These are phyloP conservation scores for Calonectria naviculata DNA, from an alignment of 2,329 filamentous ascomycete species.

Conservation along the genomic window DNA sequence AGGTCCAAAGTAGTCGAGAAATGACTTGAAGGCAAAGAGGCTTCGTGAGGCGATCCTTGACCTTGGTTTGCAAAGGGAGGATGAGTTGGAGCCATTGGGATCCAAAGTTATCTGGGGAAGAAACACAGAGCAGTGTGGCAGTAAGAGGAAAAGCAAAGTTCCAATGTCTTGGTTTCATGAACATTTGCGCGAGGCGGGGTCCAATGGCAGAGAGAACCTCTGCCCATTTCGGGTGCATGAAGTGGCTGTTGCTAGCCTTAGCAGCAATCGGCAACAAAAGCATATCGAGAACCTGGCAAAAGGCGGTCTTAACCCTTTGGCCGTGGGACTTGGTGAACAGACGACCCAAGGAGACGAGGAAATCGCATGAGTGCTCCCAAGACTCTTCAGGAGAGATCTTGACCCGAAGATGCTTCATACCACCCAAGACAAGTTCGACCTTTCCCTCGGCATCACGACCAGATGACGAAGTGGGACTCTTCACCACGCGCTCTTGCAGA, in stretches of 20 bases:
- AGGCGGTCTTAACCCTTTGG: constrained; percentile 90
- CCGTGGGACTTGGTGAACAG: constrained; percentile 90
- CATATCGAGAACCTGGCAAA: constrained; percentile 91
- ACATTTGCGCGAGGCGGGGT: constrained; percentile 83
- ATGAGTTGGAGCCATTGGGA: constrained; percentile 89
- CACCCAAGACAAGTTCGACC: constrained; percentile 87
- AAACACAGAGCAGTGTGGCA: constrained; percentile 87
- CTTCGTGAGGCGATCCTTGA: constrained; percentile 85
- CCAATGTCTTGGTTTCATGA: constrained; percentile 95
- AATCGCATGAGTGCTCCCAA: constrained; percentile 91
- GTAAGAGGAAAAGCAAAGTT: constrained; percentile 87
- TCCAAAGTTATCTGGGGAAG: constrained; percentile 84
- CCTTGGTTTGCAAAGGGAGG: constrained; percentile 79
- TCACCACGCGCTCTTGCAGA: constrained; percentile 79
- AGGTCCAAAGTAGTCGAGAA: constrained; percentile 92
- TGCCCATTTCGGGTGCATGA: constrained; percentile 86
- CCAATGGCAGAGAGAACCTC: constrained; percentile 85
- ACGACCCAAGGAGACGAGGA: constrained; percentile 82
- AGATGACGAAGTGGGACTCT: constrained; percentile 67
- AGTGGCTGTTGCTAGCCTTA: constrained; percentile 78
- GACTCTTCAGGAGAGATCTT: constrained; percentile 77
- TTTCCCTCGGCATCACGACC: constrained; percentile 80
- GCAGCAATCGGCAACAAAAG: constrained; percentile 89
- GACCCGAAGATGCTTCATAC: constrained; percentile 90
- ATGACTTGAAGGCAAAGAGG: constrained; percentile 88